These are phyloP conservation scores for Voacanga thouarsii DNA, from an alignment of 257 asterid species.

Conservation along the genomic window DNA sequence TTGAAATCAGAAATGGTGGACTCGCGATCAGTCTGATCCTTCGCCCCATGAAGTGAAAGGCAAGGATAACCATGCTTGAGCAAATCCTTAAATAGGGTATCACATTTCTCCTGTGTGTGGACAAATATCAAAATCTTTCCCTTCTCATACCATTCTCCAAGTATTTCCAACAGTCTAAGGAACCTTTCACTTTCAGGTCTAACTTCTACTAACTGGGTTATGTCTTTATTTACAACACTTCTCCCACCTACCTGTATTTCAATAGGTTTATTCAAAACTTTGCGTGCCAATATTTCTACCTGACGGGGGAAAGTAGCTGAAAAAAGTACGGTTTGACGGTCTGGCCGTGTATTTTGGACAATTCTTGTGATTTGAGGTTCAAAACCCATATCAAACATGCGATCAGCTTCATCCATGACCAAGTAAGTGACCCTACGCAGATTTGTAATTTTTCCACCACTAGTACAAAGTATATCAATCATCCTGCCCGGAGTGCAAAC, in stretches of 20 bases:
- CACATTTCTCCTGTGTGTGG: slow-evolving; percentile 82
- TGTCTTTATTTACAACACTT: slow-evolving; percentile 91
- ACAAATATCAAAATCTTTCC: slow-evolving; percentile 75
- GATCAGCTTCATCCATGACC: slow-evolving; percentile 92
- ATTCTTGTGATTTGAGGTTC: slow-evolving; percentile 90
- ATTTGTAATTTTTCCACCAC: slow-evolving; percentile 81
- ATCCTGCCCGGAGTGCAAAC: slow-evolving; percentile 93
- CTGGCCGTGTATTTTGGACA: slow-evolving; percentile 81
- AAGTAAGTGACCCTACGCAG: slow-evolving; percentile 81
- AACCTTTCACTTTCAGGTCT: slow-evolving; percentile 82
- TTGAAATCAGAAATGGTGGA: slow-evolving; percentile 79
- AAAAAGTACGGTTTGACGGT: slow-evolving; percentile 81
- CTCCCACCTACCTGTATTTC: slow-evolving; percentile 88
- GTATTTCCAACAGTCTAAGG: slow-evolving; percentile 63
- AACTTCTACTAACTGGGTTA: slow-evolving; percentile 76
- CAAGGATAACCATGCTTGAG: slow-evolving; percentile 73
- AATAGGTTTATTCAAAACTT: slow-evolving; percentile 76
- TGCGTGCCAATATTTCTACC: slow-evolving; percentile 79
- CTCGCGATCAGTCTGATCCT: slow-evolving; percentile 87
- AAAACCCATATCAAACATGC: slow-evolving; percentile 95
- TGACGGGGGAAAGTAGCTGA: slow-evolving; percentile 94
- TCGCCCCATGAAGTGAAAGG: slow-evolving; percentile 83
- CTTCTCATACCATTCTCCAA: slow-evolving; percentile 87
- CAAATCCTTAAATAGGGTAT: slow-evolving; percentile 62
- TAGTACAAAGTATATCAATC: slow-evolving; percentile 85